Conservation (phyloP, 148 eudicot species). For the Spergularia marina region DNA sequence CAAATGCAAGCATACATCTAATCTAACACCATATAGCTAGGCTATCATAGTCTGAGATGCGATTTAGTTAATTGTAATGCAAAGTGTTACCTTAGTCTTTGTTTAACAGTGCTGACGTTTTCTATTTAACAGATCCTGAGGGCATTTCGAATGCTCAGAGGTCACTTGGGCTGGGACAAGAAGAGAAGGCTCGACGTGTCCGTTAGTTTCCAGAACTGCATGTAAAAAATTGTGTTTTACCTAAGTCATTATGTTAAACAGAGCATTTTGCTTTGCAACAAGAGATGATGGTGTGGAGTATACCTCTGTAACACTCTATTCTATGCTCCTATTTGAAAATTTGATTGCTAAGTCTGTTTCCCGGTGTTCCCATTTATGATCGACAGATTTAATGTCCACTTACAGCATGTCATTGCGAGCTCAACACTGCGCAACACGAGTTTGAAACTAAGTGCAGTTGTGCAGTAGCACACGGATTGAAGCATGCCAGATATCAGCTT, state of each 20-base stretch:
- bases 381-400: too few species aligned
- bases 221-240: slow-evolving; percentile 1
- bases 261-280: background rate
- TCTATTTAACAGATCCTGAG: slow-evolving; percentile 66
- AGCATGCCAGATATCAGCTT: too few species aligned
- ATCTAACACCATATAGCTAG: too few species aligned
- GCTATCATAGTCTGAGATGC: background rate
- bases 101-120: background rate
- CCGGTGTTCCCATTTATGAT: too few species aligned
- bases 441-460: too few species aligned
- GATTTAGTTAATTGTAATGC: background rate
- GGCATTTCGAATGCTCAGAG: slow-evolving; percentile 90
- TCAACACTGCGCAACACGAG: too few species aligned
- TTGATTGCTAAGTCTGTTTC: too few species aligned
- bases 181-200: slow-evolving; percentile 77
- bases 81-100: background rate
- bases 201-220: slow-evolving; percentile 24
- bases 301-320: background rate
- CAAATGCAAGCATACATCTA: too few species aligned
- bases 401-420: too few species aligned
- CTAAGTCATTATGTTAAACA: background rate
- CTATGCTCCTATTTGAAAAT: background rate
- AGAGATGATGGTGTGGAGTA: too few species aligned
- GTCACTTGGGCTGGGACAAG: slow-evolving; percentile 89
- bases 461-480: too few species aligned